A percentile compares a stretch with the other conserved stretches of the same genome.
phyloP scores from a whole-genome alignment of 345 rosid species.

The Eucalyptus shirleyi region DNA sequence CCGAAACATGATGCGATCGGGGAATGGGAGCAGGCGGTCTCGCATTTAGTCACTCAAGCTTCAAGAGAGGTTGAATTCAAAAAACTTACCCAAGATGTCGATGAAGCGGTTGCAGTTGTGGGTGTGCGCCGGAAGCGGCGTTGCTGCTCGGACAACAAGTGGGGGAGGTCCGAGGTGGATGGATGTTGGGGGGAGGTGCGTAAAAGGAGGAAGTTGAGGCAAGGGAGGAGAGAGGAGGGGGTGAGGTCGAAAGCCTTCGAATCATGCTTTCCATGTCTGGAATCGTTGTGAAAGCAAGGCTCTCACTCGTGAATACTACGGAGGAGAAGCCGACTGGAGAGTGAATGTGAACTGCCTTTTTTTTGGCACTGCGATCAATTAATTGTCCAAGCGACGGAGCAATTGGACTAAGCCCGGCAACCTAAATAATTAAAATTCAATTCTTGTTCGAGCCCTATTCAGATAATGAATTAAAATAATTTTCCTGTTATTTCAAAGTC shows the following conservation, averaged over 20 bases:
- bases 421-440: neutral
- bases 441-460: neutral
- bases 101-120: slow-evolving; percentile 70
- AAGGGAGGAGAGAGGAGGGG: too few species aligned
- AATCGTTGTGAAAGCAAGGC: too few species aligned
- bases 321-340: neutral
- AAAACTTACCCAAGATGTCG: slow-evolving; percentile 83
- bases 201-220: too few species aligned
- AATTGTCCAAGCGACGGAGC: neutral
- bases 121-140: slow-evolving; percentile 34
- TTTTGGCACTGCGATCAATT: neutral
- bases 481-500: neutral
- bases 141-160: slow-evolving; percentile 38
- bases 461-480: neutral
- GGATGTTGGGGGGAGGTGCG: neutral
- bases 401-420: neutral
- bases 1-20: slow-evolving; percentile 67
- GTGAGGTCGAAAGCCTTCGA: too few species aligned
- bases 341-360: neutral
- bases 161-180: neutral
- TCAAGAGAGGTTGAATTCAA: slow-evolving; percentile 34
- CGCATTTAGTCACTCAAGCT: slow-evolving; percentile 10
- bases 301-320: too few species aligned
- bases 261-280: too few species aligned
- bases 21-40: slow-evolving; percentile 10